phyloP scores from a whole-genome alignment of 805 yeast species.

The Candida khao-thaluensis region DNA sequence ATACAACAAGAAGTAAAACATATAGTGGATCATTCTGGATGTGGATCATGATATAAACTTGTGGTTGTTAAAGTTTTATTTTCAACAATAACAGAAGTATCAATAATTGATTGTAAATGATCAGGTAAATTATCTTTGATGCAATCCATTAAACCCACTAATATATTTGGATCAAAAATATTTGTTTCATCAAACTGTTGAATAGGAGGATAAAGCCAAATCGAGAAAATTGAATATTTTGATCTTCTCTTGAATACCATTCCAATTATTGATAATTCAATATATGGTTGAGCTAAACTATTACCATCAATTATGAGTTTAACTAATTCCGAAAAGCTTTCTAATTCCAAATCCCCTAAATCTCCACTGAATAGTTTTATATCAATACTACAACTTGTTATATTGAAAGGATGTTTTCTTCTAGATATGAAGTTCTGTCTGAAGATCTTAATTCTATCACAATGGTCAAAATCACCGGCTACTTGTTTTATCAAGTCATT shows the following conservation, averaged over 20 bases:
- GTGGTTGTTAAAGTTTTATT: constrained; percentile 7
- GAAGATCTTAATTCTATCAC: constrained; percentile 16
- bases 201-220: constrained; percentile 19
- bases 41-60: not conserved
- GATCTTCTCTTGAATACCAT: constrained; percentile 12
- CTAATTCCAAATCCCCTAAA: constrained; percentile 10
- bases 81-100: constrained; percentile 7
- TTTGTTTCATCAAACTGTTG: constrained; percentile 8
- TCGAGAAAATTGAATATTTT: constrained; percentile 16
- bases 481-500: not conserved
- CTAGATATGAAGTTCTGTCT: constrained; percentile 17
- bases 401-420: constrained; percentile 15
- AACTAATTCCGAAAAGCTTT: constrained; percentile 12
- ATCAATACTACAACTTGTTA: constrained; percentile 19
- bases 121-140: constrained; percentile 5
- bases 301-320: constrained; percentile 13
- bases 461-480: constrained; percentile 1
- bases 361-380: constrained; percentile 15
- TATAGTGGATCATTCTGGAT: too few species aligned
- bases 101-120: not conserved
- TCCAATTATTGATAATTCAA: constrained; percentile 17
- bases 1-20: too few species aligned
- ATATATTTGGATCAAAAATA: constrained; percentile 7
- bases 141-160: constrained; percentile 4
- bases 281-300: constrained; percentile 8